Conservation (phyloP, 495 filamentous ascomycete species). For the Penicillium odoratum region DNA sequence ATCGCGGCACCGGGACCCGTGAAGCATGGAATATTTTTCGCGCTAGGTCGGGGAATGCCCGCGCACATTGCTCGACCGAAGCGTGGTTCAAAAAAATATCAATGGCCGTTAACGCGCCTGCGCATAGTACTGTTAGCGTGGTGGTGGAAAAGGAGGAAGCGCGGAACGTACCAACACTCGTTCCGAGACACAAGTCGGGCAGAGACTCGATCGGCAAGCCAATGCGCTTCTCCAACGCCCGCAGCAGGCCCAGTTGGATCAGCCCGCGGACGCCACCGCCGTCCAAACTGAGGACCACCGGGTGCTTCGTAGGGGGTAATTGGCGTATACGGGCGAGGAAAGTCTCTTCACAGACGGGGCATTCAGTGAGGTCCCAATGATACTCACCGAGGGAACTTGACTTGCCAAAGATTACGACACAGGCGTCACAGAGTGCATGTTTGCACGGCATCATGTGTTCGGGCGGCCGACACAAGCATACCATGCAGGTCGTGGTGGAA, state of each 20-base stretch:
- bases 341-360: conserved; percentile 36
- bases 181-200: conserved; percentile 55
- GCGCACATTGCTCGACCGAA: conserved; percentile 1
- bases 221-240: conserved; percentile 41
- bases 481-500: conserved; percentile 25
- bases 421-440: conserved; percentile 36
- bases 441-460: conserved; percentile 34
- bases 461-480: conserved; percentile 27
- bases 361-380: conserved; percentile 24
- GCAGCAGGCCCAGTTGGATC: conserved; percentile 46
- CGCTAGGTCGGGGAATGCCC: neutral
- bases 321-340: conserved; percentile 26
- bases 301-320: conserved; percentile 45
- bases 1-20: neutral
- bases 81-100: conserved; percentile 15
- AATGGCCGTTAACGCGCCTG: neutral
- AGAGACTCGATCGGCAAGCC: conserved; percentile 43
- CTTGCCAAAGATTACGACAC: conserved; percentile 26
- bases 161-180: conserved; percentile 42
- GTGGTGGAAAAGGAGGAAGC: neutral
- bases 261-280: conserved; percentile 55
- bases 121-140: neutral
- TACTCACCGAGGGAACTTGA: conserved; percentile 12
- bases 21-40: neutral
- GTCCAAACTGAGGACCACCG: conserved; percentile 57